These are phyloP conservation scores for Tripidium arundinaceum DNA, from an alignment of 202 grass and related monocot genomes.

Conservation along the genomic window DNA sequence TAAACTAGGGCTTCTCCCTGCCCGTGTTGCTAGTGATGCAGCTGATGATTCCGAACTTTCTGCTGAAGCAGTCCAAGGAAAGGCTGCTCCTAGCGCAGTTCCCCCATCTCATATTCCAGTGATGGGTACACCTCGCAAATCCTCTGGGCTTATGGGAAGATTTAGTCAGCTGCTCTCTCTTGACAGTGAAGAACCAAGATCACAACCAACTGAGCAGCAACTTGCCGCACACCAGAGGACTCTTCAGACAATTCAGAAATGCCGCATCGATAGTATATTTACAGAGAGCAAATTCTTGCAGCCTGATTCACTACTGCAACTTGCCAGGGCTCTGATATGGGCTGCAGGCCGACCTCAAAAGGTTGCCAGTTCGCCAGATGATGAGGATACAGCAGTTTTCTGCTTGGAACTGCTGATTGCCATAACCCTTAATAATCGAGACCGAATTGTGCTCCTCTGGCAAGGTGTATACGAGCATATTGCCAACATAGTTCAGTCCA, in stretches of 20 bases:
- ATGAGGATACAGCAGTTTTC: no score
- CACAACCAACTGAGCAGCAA: constrained; percentile 95
- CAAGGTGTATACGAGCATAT: constrained; percentile 98
- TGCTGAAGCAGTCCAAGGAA: constrained; percentile 78
- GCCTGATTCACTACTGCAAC: no score
- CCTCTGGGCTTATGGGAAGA: constrained; percentile 97
- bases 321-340: no score
- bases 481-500: constrained; percentile 84
- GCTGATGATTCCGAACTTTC: constrained; percentile 80
- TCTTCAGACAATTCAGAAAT: constrained; percentile 95
- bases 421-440: no score
- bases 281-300: no score
- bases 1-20: constrained; percentile 92
- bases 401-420: no score
- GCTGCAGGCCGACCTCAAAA: no score
- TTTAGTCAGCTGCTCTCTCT: constrained; percentile 97
- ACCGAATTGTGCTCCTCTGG: no score
- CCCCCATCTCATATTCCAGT: constrained; percentile 75
- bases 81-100: constrained; percentile 62
- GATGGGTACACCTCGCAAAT: constrained; percentile 85
- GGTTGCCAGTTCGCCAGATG: no score
- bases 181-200: constrained; percentile 93
- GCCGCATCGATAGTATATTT: constrained; percentile 90
- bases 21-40: constrained; percentile 89
- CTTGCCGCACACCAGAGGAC: constrained; percentile 94